These are phyloP conservation scores for Entelexis sorbosivorans DNA, from an alignment of 1,139 yeast genomes.

Conservation along the genomic window DNA sequence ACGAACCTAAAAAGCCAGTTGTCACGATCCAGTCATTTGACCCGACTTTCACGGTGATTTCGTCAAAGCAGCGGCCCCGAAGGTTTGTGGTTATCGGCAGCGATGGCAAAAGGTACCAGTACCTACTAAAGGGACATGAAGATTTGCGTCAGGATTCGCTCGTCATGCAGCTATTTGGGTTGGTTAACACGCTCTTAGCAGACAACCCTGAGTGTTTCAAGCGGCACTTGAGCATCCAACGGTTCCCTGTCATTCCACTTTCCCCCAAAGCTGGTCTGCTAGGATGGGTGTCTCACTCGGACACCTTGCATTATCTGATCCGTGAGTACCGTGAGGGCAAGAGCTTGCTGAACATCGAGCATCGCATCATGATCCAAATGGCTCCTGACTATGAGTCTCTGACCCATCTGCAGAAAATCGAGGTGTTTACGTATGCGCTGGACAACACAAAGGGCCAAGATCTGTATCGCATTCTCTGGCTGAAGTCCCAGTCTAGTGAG, in stretches of 20 bases:
- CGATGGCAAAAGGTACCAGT: conserved; percentile 84
- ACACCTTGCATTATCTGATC: conserved; percentile 87
- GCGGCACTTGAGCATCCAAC: conserved; percentile 86
- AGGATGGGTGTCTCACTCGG: conserved; percentile 97
- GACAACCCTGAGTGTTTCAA: conserved; percentile 94
- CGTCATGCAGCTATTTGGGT: conserved; percentile 94
- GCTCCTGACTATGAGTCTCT: conserved; percentile 93
- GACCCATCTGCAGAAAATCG: conserved; percentile 83
- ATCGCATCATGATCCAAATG: conserved; percentile 93
- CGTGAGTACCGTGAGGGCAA: conserved; percentile 89
- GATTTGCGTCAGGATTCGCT: conserved; percentile 95
- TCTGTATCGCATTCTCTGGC: conserved; percentile 88
- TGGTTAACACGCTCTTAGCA: conserved; percentile 78
- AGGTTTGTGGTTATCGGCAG: conserved; percentile 68
- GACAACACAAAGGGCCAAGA: conserved; percentile 97
- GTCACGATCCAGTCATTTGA: conserved; percentile 65
- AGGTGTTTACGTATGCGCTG: conserved; percentile 89
- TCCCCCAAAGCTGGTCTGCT: conserved; percentile 94
- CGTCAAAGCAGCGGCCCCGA: conserved; percentile 94
- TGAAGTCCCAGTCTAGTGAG: conserved; percentile 89
- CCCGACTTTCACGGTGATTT: conserved; percentile 75
- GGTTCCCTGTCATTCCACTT: conserved; percentile 84
- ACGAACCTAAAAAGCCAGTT: conserved; percentile 72
- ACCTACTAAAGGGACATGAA: conserved; percentile 84
- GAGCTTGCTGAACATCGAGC: conserved; percentile 82